Conservation (phyloP, 2,329 filamentous ascomycete genomes). For the Pestalotiopsis fici region DNA sequence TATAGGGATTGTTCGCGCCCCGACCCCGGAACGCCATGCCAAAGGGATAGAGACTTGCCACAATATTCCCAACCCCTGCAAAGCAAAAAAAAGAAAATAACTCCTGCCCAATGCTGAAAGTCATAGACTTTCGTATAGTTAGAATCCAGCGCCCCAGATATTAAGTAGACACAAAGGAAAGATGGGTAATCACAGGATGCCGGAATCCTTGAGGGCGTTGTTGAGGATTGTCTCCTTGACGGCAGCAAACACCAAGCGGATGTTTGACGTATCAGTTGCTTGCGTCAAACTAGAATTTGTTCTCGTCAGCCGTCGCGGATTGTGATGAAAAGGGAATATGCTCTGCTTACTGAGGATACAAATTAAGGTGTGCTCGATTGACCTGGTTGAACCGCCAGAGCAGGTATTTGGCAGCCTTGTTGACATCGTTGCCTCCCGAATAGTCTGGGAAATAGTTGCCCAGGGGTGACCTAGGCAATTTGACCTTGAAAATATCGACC, state of each 20-base stretch:
- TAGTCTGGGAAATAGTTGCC: slow-evolving; percentile 98
- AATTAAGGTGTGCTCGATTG: slow-evolving; percentile 90
- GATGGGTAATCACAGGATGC: slow-evolving; percentile 70
- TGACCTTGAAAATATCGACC: slow-evolving; percentile 96
- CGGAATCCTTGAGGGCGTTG: slow-evolving; percentile 96
- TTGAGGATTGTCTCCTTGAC: slow-evolving; percentile 99
- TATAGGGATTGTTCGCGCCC: slow-evolving; percentile 20
- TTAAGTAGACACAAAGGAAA: slow-evolving; percentile 13
- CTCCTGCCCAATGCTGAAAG: slow-evolving; percentile 14
- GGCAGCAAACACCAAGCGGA: slow-evolving; percentile 94
- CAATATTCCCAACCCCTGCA: slow-evolving; percentile 1
- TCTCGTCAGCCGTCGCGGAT: not conserved
- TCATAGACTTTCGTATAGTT: slow-evolving; percentile 8
- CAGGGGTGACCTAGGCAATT: slow-evolving; percentile 84
- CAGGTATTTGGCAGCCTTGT: slow-evolving; percentile 95
- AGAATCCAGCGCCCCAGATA: slow-evolving; percentile 10
- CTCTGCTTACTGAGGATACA: slow-evolving; percentile 88
- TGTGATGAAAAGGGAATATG: slow-evolving; percentile 5
- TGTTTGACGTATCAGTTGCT: slow-evolving; percentile 98
- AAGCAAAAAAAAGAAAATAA: slow-evolving; percentile 7
- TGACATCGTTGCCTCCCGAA: slow-evolving; percentile 95
- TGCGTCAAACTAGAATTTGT: slow-evolving; percentile 78
- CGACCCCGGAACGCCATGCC: slow-evolving; percentile 30
- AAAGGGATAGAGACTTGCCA: slow-evolving; percentile 16
- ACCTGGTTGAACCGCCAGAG: slow-evolving; percentile 99